Percentiles rank a stretch among this genome's conserved stretches.
Evolutionary conservation across 495 filamentous ascomycete species (phyloP).

Genomic region (Penicillium bialowiezense): DNA sequence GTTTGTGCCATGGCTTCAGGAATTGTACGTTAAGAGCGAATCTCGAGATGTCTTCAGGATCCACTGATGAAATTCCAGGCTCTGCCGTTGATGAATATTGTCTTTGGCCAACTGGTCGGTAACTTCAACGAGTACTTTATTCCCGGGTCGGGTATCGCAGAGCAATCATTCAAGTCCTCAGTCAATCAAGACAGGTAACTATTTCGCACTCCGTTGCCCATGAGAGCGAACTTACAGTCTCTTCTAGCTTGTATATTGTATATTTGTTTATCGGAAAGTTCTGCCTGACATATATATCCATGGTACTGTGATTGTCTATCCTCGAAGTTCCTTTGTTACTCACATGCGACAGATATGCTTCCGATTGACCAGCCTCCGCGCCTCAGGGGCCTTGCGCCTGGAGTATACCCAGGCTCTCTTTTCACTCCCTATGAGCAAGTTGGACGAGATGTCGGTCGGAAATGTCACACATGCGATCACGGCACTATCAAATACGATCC

Average conservation of each 20-base stretch:
- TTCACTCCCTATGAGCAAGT: constrained; percentile 26
- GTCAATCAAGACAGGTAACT: constrained; percentile 25
- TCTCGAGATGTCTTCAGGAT: background rate
- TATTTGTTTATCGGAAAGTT: constrained; percentile 41
- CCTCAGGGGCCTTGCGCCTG: constrained; percentile 28
- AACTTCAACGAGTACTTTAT: constrained; percentile 32
- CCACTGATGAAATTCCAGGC: constrained; percentile 14
- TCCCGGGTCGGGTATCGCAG: constrained; percentile 16
- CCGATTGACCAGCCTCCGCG: constrained; percentile 45
- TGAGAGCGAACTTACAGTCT: background rate
- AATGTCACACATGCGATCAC: constrained; percentile 57
- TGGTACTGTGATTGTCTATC: constrained; percentile 15
- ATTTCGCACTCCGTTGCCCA: too few relatives aligned
- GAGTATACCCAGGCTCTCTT: constrained; percentile 34
- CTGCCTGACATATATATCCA: constrained; percentile 29
- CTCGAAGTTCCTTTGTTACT: background rate
- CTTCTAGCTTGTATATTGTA: constrained; percentile 28
- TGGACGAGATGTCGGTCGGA: constrained; percentile 33
- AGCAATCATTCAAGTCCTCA: constrained; percentile 25
- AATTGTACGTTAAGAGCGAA: background rate
- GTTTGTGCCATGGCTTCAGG: background rate
- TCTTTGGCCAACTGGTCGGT: constrained; percentile 44
- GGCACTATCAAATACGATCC: constrained; percentile 59
- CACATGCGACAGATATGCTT: constrained; percentile 41
- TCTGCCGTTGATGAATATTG: constrained; percentile 46